These are phyloP conservation scores for Mangifera indica DNA, from an alignment of 345 rosid species.

Conservation along the genomic window DNA sequence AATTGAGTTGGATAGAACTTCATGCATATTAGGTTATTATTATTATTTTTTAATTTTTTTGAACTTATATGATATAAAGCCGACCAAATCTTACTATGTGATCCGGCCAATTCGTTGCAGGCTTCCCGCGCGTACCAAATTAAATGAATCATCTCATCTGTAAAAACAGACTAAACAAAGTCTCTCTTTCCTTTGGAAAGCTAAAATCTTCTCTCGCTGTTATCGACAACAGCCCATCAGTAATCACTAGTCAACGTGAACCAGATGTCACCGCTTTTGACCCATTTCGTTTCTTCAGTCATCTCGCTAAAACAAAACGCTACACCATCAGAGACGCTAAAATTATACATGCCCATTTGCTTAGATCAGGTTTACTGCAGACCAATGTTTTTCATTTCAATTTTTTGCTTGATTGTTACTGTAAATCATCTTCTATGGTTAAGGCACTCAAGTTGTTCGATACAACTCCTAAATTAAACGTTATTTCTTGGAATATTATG, in stretches of 20 bases:
- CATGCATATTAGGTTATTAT: too few species aligned
- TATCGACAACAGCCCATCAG: slow-evolving; percentile 22
- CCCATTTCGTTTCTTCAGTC: slow-evolving; percentile 42
- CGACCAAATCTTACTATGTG: too few species aligned
- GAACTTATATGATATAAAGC: too few species aligned
- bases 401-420: slow-evolving; percentile 47
- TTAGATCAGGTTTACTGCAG: slow-evolving; percentile 33
- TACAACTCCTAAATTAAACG: slow-evolving; percentile 49
- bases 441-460: slow-evolving; percentile 68
- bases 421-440: slow-evolving; percentile 40
- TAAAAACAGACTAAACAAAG: slow-evolving; percentile 26
- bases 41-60: too few species aligned
- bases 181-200: slow-evolving; percentile 21
- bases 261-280: slow-evolving; percentile 27
- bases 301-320: slow-evolving; percentile 30
- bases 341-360: slow-evolving; percentile 45
- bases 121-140: slow-evolving; percentile 27
- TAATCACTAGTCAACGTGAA: slow-evolving; percentile 13
- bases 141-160: slow-evolving; percentile 43
- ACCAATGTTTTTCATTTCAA: slow-evolving; percentile 40
- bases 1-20: too few species aligned
- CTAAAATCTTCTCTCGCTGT: slow-evolving; percentile 34
- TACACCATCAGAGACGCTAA: slow-evolving; percentile 35
- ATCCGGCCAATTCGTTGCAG: background rate
- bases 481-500: slow-evolving; percentile 62